These are phyloP conservation scores for Emericellopsis terricola DNA, from an alignment of 495 filamentous ascomycete species.

Conservation along the genomic window DNA sequence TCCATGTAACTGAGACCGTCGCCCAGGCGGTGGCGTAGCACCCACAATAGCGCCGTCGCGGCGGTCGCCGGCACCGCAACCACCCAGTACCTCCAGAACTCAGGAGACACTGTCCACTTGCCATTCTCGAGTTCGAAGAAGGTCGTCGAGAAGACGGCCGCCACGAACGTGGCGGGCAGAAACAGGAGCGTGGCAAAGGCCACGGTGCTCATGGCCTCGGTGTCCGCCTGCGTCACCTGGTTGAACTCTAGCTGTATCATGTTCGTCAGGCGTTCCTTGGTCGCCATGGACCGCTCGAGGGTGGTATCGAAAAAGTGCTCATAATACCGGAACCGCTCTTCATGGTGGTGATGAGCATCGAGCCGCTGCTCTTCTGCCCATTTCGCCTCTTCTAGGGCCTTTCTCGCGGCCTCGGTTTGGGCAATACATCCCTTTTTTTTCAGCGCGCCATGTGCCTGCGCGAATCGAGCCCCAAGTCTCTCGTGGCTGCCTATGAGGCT, in stretches of 20 bases:
- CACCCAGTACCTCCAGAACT: conserved; percentile 19
- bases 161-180: conserved; percentile 16
- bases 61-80: conserved; percentile 9
- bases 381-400: not conserved
- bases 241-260: conserved; percentile 3
- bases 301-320: conserved; percentile 18
- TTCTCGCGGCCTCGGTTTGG: too few relatives aligned
- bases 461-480: conserved; percentile 10
- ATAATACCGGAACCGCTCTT: conserved; percentile 9
- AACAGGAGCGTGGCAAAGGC: conserved; percentile 15
- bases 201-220: conserved; percentile 14
- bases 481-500: conserved; percentile 16
- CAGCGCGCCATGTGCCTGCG: conserved; percentile 2
- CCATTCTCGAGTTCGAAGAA: conserved; percentile 11
- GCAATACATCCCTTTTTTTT: too few relatives aligned
- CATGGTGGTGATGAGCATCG: conserved; percentile 1
- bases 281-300: conserved; percentile 20
- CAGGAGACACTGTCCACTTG: conserved; percentile 9
- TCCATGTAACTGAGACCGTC: too few relatives aligned
- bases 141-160: conserved; percentile 12
- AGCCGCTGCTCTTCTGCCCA: not conserved
- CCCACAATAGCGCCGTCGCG: conserved; percentile 6
- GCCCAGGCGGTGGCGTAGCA: too few relatives aligned
- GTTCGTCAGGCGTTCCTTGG: conserved; percentile 12
- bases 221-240: not conserved